Evolutionary conservation across 768 basidiomycete genomes (phyloP).

Genomic region (Clavaria fumosa): DNA sequence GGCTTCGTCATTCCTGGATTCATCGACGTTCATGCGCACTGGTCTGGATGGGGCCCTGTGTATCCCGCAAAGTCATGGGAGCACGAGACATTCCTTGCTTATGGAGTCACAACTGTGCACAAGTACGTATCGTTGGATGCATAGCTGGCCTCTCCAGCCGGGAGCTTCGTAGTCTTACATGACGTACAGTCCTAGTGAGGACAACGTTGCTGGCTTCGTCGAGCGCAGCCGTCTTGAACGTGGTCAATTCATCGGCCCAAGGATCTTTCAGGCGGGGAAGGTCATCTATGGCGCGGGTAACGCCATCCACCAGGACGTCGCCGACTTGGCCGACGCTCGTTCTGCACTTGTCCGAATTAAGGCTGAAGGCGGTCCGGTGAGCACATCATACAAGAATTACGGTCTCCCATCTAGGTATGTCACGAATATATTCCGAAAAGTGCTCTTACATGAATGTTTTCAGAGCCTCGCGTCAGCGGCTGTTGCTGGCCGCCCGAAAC

Average conservation of each 20-base stretch:
- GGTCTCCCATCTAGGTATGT: conserved; percentile 48
- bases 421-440: background rate
- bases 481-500: conserved; percentile 44
- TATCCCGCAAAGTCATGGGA: conserved; percentile 62
- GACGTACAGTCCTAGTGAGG: conserved; percentile 40
- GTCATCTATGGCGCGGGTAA: conserved; percentile 41
- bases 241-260: conserved; percentile 51
- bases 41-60: conserved; percentile 35
- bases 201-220: conserved; percentile 43
- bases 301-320: conserved; percentile 45
- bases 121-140: conserved; percentile 47
- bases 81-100: conserved; percentile 58
- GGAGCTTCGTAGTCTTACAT: background rate
- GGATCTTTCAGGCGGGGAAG: conserved; percentile 57
- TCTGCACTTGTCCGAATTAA: conserved; percentile 56
- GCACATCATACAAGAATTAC: conserved; percentile 70
- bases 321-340: conserved; percentile 42
- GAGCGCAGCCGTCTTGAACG: conserved; percentile 57
- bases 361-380: conserved; percentile 52
- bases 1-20: conserved; percentile 58
- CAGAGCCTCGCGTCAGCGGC: conserved; percentile 46
- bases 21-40: conserved; percentile 66
- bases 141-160: background rate
- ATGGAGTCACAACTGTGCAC: conserved; percentile 63
- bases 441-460: background rate